A percentile compares a stretch with the other conserved stretches of the same genome.
phyloP scores from a whole-genome alignment of 1,139 yeast genomes.

The Suhomyces ambrosiae region DNA sequence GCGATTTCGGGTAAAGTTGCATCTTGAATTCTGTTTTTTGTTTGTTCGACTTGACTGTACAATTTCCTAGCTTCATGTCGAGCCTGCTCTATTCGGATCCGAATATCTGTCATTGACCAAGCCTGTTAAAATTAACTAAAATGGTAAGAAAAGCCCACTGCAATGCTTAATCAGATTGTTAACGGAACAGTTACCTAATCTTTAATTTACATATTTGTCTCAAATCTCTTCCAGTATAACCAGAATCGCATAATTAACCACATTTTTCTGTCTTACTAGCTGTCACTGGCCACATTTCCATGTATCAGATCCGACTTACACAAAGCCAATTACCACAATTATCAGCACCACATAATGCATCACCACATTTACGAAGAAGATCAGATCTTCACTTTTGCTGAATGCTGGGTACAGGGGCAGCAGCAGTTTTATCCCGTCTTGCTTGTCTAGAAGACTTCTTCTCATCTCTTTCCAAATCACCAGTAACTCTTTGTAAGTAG shows the following conservation, averaged over 20 bases:
- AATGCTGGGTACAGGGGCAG: slow-evolving; percentile 39
- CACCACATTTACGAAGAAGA: slow-evolving; percentile 3
- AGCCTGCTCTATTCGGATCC: slow-evolving; percentile 35
- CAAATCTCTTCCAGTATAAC: too few relatives aligned
- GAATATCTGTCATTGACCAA: slow-evolving; percentile 5
- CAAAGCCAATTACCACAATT: neutral
- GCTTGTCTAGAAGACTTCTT: slow-evolving; percentile 28
- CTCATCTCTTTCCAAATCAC: slow-evolving; percentile 68
- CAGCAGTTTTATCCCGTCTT: slow-evolving; percentile 42
- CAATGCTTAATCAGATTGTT: too few relatives aligned
- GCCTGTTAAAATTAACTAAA: neutral
- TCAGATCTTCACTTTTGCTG: slow-evolving; percentile 10
- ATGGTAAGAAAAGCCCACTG: too few relatives aligned
- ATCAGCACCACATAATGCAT: neutral
- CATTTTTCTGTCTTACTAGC: too few relatives aligned
- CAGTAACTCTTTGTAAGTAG: slow-evolving; percentile 81
- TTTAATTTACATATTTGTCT: too few relatives aligned
- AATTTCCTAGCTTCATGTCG: slow-evolving; percentile 49
- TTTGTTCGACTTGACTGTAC: slow-evolving; percentile 51
- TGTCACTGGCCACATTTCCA: neutral
- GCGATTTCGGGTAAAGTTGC: slow-evolving; percentile 47
- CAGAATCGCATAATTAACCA: neutral
- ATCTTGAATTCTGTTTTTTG: slow-evolving; percentile 47
- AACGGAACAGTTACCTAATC: too few relatives aligned
- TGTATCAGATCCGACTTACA: neutral